phyloP scores from a whole-genome alignment of 495 filamentous ascomycete species.

The Aspergillus hancockii region DNA sequence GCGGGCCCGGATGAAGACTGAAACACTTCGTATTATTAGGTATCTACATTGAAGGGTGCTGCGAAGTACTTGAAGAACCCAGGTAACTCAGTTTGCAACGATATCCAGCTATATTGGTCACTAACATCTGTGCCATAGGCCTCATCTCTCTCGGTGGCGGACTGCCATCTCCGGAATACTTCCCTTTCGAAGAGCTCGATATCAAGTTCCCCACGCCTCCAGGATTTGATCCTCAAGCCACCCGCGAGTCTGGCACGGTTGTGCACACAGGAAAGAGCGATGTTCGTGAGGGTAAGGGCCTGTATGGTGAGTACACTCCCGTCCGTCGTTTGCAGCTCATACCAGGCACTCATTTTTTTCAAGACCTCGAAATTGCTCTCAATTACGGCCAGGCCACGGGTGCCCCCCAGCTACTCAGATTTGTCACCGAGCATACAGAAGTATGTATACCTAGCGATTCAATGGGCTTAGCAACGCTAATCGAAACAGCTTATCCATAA shows the following conservation, averaged over 20 bases:
- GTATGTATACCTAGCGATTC: conserved; percentile 30
- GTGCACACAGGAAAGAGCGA: conserved; percentile 80
- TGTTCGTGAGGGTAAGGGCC: conserved; percentile 60
- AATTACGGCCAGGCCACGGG: conserved; percentile 91
- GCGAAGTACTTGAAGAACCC: conserved; percentile 73
- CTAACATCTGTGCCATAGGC: conserved; percentile 29
- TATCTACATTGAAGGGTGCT: conserved; percentile 74
- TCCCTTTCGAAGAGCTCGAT: conserved; percentile 73
- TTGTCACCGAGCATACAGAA: conserved; percentile 91
- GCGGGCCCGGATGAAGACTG: conserved; percentile 5
- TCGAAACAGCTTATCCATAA: conserved; percentile 38
- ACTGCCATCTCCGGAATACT: conserved; percentile 84
- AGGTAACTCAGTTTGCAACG: conserved; percentile 39
- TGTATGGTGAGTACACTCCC: conserved; percentile 49
- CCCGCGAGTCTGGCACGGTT: conserved; percentile 50
- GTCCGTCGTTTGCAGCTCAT: background rate
- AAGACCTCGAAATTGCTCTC: conserved; percentile 77
- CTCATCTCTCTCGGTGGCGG: conserved; percentile 91
- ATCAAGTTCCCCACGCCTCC: conserved; percentile 67
- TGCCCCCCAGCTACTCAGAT: conserved; percentile 82
- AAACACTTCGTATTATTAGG: conserved; percentile 27
- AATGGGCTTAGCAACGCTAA: conserved; percentile 5
- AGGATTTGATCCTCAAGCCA: conserved; percentile 69
- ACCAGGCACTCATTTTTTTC: background rate
- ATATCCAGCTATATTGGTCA: background rate